A percentile compares a stretch with the other conserved stretches of the same genome.
These are phyloP conservation scores for Fusarium abutilonis DNA, from an alignment of 2,329 filamentous ascomycete species.

Conservation along the genomic window DNA sequence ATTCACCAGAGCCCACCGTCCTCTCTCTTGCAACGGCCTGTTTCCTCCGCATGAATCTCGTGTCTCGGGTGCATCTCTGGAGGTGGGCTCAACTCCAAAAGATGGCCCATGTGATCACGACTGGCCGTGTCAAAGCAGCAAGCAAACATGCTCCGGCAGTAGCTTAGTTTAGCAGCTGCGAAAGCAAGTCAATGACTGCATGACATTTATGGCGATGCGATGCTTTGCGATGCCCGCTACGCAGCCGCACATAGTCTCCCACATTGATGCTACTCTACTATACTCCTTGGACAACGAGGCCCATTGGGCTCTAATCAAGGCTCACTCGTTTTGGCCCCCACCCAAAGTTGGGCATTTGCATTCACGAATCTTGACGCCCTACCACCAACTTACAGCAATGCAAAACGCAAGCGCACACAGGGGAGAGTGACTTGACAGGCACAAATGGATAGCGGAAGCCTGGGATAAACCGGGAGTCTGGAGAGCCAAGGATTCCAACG, in stretches of 20 bases:
- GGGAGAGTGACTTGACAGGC: slow-evolving; percentile 27
- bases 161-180: slow-evolving; percentile 21
- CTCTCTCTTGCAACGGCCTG: slow-evolving; percentile 2
- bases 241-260: slow-evolving; percentile 13
- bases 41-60: slow-evolving; percentile 20
- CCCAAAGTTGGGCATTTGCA: slow-evolving; percentile 37
- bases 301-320: slow-evolving; percentile 19
- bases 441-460: slow-evolving; percentile 23
- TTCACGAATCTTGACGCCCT: slow-evolving; percentile 36
- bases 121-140: slow-evolving; percentile 33
- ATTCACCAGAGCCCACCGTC: background rate
- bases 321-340: slow-evolving; percentile 35
- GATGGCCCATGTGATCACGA: slow-evolving; percentile 41
- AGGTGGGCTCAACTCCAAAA: slow-evolving; percentile 38
- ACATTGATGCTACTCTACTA: slow-evolving; percentile 19
- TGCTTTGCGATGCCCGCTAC: slow-evolving; percentile 6
- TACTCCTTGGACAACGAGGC: slow-evolving; percentile 31
- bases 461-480: slow-evolving; percentile 34
- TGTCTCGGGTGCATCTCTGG: slow-evolving; percentile 33
- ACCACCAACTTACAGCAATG: slow-evolving; percentile 20
- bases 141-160: slow-evolving; percentile 32
- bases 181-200: slow-evolving; percentile 39
- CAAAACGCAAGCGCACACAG: slow-evolving; percentile 15
- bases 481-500: slow-evolving; percentile 27
- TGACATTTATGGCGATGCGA: slow-evolving; percentile 33